Evolutionary conservation across 495 filamentous ascomycete species (phyloP).

Genomic region (Parathielavia hyrcaniae): DNA sequence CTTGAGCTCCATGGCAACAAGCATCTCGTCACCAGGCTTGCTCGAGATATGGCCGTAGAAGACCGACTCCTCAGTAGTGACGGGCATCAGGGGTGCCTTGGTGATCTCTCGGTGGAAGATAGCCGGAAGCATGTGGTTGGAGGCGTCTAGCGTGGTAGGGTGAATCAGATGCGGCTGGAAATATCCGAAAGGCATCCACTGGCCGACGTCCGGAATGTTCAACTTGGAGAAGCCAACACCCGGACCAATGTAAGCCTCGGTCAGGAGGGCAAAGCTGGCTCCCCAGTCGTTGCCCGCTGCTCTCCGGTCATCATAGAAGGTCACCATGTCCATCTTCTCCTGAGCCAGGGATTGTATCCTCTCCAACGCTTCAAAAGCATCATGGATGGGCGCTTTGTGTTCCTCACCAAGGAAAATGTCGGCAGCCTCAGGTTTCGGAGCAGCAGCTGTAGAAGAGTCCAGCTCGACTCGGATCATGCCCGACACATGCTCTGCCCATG

Average conservation of each 20-base stretch:
- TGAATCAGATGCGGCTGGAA: neutral
- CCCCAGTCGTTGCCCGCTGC: neutral
- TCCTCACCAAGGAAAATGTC: neutral
- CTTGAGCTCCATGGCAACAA: conserved; percentile 1
- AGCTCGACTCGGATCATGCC: neutral
- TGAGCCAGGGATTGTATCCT: neutral
- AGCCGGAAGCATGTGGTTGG: neutral
- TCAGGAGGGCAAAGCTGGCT: neutral
- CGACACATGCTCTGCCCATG: neutral
- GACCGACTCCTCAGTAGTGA: neutral
- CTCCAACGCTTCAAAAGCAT: neutral
- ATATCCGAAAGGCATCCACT: neutral
- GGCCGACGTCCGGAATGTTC: neutral
- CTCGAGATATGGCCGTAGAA: neutral
- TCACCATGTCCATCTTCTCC: neutral
- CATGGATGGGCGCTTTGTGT: neutral
- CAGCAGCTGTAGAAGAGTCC: neutral
- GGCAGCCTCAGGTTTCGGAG: neutral
- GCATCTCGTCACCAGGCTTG: neutral
- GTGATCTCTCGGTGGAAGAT: neutral
- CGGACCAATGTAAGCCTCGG: neutral
- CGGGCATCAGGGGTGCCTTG: neutral
- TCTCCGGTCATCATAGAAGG: neutral
- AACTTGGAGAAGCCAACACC: neutral
- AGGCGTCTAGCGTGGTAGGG: neutral